phyloP scores from a whole-genome alignment of 805 yeast species.

The Spencermartinsiella europaea region DNA sequence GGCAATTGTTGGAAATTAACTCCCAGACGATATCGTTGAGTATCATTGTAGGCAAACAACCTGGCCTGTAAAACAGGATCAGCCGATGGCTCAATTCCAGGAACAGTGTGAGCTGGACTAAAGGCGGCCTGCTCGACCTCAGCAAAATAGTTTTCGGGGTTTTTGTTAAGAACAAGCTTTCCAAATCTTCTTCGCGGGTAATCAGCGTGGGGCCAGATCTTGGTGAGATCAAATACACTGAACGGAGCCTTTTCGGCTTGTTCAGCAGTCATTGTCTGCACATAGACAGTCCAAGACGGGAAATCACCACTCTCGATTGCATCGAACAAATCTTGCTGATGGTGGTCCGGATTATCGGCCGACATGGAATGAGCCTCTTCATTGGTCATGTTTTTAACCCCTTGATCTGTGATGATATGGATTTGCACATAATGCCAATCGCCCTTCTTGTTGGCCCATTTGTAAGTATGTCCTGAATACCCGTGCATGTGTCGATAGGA shows the following conservation, averaged over 20 bases:
- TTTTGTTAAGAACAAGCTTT: slow-evolving; percentile 69
- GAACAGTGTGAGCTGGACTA: slow-evolving; percentile 80
- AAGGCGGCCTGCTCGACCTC: slow-evolving; percentile 84
- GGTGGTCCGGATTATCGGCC: slow-evolving; percentile 67
- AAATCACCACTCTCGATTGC: slow-evolving; percentile 69
- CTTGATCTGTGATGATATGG: slow-evolving; percentile 65
- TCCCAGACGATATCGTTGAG: slow-evolving; percentile 76
- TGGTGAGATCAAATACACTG: slow-evolving; percentile 85
- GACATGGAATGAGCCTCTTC: slow-evolving; percentile 48
- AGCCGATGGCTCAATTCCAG: slow-evolving; percentile 75
- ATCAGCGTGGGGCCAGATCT: slow-evolving; percentile 85
- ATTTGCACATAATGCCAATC: slow-evolving; percentile 77
- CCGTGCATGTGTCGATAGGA: slow-evolving; percentile 76
- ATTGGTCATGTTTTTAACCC: slow-evolving; percentile 38
- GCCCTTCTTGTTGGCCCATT: slow-evolving; percentile 63
- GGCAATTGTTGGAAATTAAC: slow-evolving; percentile 79
- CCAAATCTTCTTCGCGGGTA: slow-evolving; percentile 87
- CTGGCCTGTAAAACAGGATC: slow-evolving; percentile 83
- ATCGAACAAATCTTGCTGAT: slow-evolving; percentile 73
- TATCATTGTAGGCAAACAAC: slow-evolving; percentile 77
- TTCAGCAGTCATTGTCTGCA: slow-evolving; percentile 81
- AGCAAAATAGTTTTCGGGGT: slow-evolving; percentile 82
- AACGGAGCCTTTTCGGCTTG: slow-evolving; percentile 71
- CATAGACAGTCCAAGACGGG: slow-evolving; percentile 82
- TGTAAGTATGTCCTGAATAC: slow-evolving; percentile 79